Evolutionary conservation across 2,329 filamentous ascomycete genomes (phyloP).

Genomic region (Alternaria rosae): DNA sequence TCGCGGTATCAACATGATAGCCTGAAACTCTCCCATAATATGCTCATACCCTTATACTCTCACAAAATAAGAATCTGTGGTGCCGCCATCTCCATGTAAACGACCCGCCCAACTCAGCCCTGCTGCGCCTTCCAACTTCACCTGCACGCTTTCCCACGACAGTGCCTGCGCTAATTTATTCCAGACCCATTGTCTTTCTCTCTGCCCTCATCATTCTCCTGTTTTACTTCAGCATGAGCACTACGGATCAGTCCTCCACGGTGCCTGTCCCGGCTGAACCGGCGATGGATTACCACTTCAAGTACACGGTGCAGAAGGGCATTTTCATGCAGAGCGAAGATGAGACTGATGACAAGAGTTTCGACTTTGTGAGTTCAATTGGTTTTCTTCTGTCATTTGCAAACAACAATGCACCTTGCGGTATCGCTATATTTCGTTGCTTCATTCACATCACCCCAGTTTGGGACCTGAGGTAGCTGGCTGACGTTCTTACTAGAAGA

Average conservation of each 20-base stretch:
- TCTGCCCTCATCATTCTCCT: constrained; percentile 12
- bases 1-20: constrained; percentile 7
- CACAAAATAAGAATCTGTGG: constrained; percentile 8
- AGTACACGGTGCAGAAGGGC: constrained; percentile 66
- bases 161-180: not conserved
- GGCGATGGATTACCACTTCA: constrained; percentile 53
- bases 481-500: not conserved
- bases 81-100: constrained; percentile 15
- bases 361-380: constrained; percentile 65
- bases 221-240: constrained; percentile 17
- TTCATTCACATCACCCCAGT: too few species aligned
- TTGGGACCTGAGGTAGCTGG: not conserved
- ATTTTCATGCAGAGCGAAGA: constrained; percentile 70
- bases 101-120: not conserved
- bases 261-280: constrained; percentile 5
- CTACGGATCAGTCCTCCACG: not conserved
- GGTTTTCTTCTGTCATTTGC: not conserved
- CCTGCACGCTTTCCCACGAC: not conserved
- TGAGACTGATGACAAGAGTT: constrained; percentile 62
- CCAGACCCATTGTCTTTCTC: constrained; percentile 24
- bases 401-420: too few species aligned
- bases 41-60: constrained; percentile 8
- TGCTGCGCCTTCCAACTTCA: not conserved
- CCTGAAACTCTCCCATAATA: not conserved
- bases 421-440: not conserved